Evolutionary conservation across 2,329 filamentous ascomycete genomes (phyloP).

Genomic region (Juglanconis oblonga): DNA sequence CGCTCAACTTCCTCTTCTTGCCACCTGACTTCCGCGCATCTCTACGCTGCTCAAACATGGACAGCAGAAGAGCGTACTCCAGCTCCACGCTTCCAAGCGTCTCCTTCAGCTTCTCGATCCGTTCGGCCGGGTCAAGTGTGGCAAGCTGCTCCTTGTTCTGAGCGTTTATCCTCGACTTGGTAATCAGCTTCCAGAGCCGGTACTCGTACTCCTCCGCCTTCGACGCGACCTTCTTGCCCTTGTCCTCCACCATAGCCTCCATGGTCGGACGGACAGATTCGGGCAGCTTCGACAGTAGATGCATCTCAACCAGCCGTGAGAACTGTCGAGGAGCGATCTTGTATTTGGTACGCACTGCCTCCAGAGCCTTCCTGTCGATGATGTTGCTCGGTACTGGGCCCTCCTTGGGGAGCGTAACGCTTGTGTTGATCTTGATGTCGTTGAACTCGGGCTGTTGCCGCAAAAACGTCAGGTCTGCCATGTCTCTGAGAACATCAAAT

Average conservation of each 20-base stretch:
- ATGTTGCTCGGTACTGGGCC: conserved; percentile 50
- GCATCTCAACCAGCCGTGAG: conserved; percentile 70
- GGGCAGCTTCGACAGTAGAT: conserved; percentile 62
- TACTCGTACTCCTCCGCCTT: conserved; percentile 61
- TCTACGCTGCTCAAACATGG: conserved; percentile 39
- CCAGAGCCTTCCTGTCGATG: conserved; percentile 54
- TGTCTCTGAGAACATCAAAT: conserved; percentile 77
- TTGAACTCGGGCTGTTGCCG: conserved; percentile 57
- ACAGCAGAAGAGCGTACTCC: conserved; percentile 68
- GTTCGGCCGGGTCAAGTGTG: conserved; percentile 65
- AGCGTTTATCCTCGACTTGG: conserved; percentile 74
- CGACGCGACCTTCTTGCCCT: conserved; percentile 37
- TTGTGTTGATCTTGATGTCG: conserved; percentile 46
- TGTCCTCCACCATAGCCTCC: conserved; percentile 36
- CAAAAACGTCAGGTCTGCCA: conserved; percentile 67
- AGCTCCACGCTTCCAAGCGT: conserved; percentile 66
- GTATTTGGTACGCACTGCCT: conserved; percentile 53
- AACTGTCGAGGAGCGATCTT: conserved; percentile 81
- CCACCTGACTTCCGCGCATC: conserved; percentile 28
- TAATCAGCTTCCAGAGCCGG: conserved; percentile 68
- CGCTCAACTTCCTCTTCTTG: conserved; percentile 44
- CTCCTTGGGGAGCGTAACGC: conserved; percentile 45
- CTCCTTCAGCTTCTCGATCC: conserved; percentile 69
- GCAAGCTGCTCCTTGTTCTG: conserved; percentile 71
- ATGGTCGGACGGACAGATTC: conserved; percentile 45